Evolutionary conservation across 2,329 filamentous ascomycete genomes (phyloP), one percentile per base, ranked within the genome.

Genomic region (Verruconis gallopava): DNA sequence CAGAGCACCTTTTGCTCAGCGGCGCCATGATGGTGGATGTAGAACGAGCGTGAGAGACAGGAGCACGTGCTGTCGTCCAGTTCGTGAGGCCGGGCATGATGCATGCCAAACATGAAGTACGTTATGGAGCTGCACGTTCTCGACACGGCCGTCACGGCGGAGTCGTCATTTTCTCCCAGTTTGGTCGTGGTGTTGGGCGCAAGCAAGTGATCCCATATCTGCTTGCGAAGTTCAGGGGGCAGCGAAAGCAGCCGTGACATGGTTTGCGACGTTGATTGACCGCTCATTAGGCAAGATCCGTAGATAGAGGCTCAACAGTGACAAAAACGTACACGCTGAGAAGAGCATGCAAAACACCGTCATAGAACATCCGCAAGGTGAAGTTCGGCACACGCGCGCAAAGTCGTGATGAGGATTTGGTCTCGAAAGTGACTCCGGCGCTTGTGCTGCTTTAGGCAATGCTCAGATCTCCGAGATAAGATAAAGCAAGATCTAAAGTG

Each of bases 191-290:
- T 14, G 3, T 13, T 42, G 12, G 41, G 35, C n/a, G 42, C 37
- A 32, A 44, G 37, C 4, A 44, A 28, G 12, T 33, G 19, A n/a
- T 41, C 42, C 36, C 37, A 44, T 11, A 44, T 44, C 3, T 33
- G 15, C 20, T 41, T 21, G 19, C 42, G 42, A 20, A 44, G 42
- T 20, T 44, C 42, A n/a, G 37, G n/a, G 4, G 42, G 42, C 3
- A 44, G 30, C 14, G 17, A 20, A 14, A 44, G 37, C 12, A 44
- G 20, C 6, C 25, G 37, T 21, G 20, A 54, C 49, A 50, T 51
- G 20, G 38, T 51, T 15, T 30, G 25, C n/a, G 25, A n/a, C 9
- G 25, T 30, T 30, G 25, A 30, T 30, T n/a, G 25, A 30, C n/a
- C n/a, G n/a, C n/a, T n/a, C n/a, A n/a, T n/a, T n/a, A n/a, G n/a